These are phyloP conservation scores for Arthrobotrys pseudoclavata DNA, from an alignment of 2,329 filamentous ascomycete species.

Conservation along the genomic window DNA sequence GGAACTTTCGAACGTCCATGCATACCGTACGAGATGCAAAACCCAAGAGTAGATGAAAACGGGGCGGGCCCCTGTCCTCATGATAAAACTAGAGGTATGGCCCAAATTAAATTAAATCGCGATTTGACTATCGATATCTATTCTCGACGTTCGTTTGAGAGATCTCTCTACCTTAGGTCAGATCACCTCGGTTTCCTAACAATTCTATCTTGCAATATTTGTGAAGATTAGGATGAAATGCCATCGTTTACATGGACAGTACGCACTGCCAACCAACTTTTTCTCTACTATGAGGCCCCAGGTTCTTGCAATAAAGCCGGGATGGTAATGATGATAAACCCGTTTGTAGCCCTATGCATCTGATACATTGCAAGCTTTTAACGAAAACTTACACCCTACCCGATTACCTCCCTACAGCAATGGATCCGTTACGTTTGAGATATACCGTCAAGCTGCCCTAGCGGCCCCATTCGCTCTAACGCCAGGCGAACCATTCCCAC, in stretches of 20 bases:
- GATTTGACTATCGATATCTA: not conserved
- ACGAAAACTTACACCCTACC: not conserved
- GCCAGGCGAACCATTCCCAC: constrained; percentile 72
- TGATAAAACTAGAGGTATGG: constrained; percentile 69
- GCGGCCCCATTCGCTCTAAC: constrained; percentile 71
- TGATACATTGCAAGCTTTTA: constrained; percentile 41
- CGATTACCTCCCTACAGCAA: constrained; percentile 65
- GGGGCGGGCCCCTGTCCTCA: constrained; percentile 66
- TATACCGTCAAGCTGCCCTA: constrained; percentile 69
- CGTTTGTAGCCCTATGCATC: constrained; percentile 67
- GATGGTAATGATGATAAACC: constrained; percentile 84
- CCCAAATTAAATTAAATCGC: not conserved
- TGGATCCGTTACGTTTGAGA: constrained; percentile 68
- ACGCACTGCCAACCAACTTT: constrained; percentile 74
- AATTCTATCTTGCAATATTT: not conserved
- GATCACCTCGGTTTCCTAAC: not conserved
- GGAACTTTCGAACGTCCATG: constrained; percentile 74
- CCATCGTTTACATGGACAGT: constrained; percentile 68
- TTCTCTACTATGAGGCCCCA: constrained; percentile 78
- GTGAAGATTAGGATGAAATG: constrained; percentile 45
- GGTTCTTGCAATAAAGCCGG: constrained; percentile 75
- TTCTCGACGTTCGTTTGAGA: no score
- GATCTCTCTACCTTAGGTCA: not conserved
- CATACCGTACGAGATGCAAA: constrained; percentile 73
- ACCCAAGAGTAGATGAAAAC: constrained; percentile 67